A percentile compares a stretch with the other conserved stretches of the same genome.
Conservation (phyloP, 495 filamentous ascomycete species). For the Aspergillus affinis region DNA sequence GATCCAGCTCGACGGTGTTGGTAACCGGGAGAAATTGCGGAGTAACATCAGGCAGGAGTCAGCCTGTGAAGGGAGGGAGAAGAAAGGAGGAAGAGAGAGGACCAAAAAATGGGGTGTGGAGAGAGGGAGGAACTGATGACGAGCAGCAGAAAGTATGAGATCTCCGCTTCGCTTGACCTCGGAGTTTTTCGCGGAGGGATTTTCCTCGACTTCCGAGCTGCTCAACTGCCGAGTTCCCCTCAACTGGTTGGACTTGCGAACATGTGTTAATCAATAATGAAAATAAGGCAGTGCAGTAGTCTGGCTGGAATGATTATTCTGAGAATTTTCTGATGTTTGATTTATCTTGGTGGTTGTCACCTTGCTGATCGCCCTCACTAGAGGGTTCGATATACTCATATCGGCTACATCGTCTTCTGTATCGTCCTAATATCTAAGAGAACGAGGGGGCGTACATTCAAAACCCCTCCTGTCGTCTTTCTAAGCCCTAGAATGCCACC, state of each 20-base stretch:
- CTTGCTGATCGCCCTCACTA: neutral
- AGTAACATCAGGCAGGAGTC: constrained; percentile 51
- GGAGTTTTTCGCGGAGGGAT: constrained; percentile 24
- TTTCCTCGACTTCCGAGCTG: constrained; percentile 18
- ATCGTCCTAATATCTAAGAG: neutral
- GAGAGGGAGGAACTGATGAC: constrained; percentile 18
- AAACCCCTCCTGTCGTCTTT: neutral
- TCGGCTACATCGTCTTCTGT: neutral
- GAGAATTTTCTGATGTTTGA: neutral
- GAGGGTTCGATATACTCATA: neutral
- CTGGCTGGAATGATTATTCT: neutral
- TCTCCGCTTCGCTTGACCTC: constrained; percentile 28
- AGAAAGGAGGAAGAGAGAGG: constrained; percentile 16
- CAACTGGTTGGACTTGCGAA: neutral
- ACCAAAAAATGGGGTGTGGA: constrained; percentile 25
- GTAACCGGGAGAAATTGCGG: constrained; percentile 42
- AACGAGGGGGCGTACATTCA: neutral
- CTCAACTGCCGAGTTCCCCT: neutral
- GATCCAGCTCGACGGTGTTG: constrained; percentile 54
- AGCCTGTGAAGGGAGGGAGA: constrained; percentile 20
- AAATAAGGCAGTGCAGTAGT: neutral
- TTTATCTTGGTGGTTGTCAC: neutral
- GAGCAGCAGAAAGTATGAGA: constrained; percentile 18
- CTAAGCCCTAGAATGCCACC: neutral
- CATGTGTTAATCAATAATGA: neutral